Base-by-base conservation (phyloP, 139 green algal genomes). In the Chlorokybus atmophyticus region DNA sequence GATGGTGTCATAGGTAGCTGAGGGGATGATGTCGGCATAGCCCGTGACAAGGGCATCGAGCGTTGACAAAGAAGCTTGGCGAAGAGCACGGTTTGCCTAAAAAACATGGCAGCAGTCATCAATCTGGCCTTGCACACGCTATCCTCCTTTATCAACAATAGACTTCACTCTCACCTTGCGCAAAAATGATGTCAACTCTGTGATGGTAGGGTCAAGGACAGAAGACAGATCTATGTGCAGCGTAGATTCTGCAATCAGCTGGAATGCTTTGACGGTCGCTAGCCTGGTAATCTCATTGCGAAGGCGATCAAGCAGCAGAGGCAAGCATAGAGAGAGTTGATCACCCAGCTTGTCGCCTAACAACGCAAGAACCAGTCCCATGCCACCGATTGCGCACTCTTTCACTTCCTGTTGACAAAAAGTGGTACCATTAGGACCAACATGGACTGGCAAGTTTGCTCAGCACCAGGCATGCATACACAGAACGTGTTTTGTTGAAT, bases 281-380 rank as follows among this genome's bases (percentile, higher is more conserved):
- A 94, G 74, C 4, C 88, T 76, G 0, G 89, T 97, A 26, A 85
- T 84, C 59, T 97, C 89, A 59, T 93, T 96, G 29, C 70, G 73
- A 66, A 94, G 62, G 10, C 85, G 74, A 5, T 97, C 82, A 55
- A 97, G 69, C 57, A 97, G 67, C 47, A 88, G 38, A 10, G 65
- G 51, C 58, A 91, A 63, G 30, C n/a, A 60, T 30, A 32, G 25
- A 19, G 50, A 7, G 35, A 86, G 67, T 54, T 94, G 70, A 2
- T 54, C 48, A 0, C 42, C 21, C 24, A 88, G 66, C 32, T 66
- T n/a, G 60, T 94, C 85, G 0, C 77, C 83, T 57, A 87, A 57
- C 0, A 41, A 48, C 3, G 79, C 79, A n/a, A 91, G 47, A 0
- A 73, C 38, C 1, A 70, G 64, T 0, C 80, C 85, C 48, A 74